A percentile compares a stretch with the other conserved stretches of the same genome.
These are phyloP conservation scores for Polygonum aviculare DNA, from an alignment of 148 eudicot species.

Conservation along the genomic window DNA sequence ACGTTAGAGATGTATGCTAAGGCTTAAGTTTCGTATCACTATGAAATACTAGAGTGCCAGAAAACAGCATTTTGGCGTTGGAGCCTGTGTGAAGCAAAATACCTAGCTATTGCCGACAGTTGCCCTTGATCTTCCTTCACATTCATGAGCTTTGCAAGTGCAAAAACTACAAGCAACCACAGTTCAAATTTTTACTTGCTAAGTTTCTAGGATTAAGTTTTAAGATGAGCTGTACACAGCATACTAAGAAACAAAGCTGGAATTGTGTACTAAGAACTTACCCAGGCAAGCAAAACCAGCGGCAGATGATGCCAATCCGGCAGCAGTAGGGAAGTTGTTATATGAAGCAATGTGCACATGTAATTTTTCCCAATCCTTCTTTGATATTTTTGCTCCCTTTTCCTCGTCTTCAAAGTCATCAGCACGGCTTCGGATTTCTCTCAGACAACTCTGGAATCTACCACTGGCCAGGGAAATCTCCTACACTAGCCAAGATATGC, in stretches of 20 bases:
- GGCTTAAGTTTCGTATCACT: neutral
- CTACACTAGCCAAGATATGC: slow-evolving; percentile 36
- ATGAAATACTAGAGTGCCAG: neutral
- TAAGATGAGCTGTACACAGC: neutral
- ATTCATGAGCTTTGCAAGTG: slow-evolving; percentile 96
- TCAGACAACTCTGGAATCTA: slow-evolving; percentile 77
- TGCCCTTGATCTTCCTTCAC: slow-evolving; percentile 63
- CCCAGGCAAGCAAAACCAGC: slow-evolving; percentile 99
- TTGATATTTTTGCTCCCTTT: slow-evolving; percentile 68
- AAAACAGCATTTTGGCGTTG: neutral
- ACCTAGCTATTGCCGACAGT: slow-evolving; percentile 96
- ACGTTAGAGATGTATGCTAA: neutral
- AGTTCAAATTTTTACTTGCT: neutral
- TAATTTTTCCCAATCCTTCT: slow-evolving; percentile 69
- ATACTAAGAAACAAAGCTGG: neutral
- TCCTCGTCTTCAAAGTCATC: slow-evolving; percentile 64
- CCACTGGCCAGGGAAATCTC: slow-evolving; percentile 84
- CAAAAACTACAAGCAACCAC: slow-evolving; percentile 46
- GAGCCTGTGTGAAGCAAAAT: neutral
- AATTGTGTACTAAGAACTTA: slow-evolving; percentile 16
- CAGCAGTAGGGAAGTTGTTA: slow-evolving; percentile 98
- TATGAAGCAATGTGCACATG: slow-evolving; percentile 79
- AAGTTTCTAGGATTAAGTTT: neutral
- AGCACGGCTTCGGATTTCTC: slow-evolving; percentile 80
- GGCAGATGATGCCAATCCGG: slow-evolving; percentile 99